Percentiles rank a stretch among this genome's conserved stretches.
Evolutionary conservation across 331 rosid genomes (phyloP).

Genomic region (Stylosanthes scabra): DNA sequence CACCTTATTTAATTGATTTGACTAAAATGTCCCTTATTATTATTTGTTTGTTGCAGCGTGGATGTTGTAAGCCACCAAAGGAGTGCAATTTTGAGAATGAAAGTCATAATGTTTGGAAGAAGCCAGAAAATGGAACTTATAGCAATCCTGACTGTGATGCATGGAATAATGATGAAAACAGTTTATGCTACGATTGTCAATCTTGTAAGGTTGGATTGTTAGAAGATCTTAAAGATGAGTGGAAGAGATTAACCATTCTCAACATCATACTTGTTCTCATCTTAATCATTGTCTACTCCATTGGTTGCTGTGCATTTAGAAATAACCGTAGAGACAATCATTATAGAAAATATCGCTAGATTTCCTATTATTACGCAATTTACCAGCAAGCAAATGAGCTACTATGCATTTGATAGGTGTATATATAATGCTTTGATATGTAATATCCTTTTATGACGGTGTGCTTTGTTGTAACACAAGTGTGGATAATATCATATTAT

Average conservation of each 20-base stretch:
- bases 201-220: constrained; percentile 88
- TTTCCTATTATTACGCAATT: not conserved
- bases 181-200: constrained; percentile 69
- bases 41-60: not conserved
- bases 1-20: not conserved
- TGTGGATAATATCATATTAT: too few species aligned
- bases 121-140: not conserved
- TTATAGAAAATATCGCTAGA: not conserved
- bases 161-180: constrained; percentile 54
- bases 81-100: constrained; percentile 49
- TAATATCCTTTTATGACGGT: too few species aligned
- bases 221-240: constrained; percentile 61
- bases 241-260: constrained; percentile 70
- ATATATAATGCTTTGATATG: too few species aligned
- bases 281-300: constrained; percentile 74
- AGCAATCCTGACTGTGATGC: constrained; percentile 53
- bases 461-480: too few species aligned
- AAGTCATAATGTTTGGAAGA: constrained; percentile 56
- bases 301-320: constrained; percentile 96
- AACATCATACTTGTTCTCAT: constrained; percentile 64
- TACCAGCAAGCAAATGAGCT: not conserved
- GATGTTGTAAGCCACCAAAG: constrained; percentile 80
- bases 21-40: not conserved
- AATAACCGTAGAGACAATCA: constrained; percentile 53
- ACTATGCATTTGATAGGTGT: not conserved